Evolutionary conservation across 2,329 filamentous ascomycete genomes (phyloP).

Genomic region (Curvularia hawaiiensis): DNA sequence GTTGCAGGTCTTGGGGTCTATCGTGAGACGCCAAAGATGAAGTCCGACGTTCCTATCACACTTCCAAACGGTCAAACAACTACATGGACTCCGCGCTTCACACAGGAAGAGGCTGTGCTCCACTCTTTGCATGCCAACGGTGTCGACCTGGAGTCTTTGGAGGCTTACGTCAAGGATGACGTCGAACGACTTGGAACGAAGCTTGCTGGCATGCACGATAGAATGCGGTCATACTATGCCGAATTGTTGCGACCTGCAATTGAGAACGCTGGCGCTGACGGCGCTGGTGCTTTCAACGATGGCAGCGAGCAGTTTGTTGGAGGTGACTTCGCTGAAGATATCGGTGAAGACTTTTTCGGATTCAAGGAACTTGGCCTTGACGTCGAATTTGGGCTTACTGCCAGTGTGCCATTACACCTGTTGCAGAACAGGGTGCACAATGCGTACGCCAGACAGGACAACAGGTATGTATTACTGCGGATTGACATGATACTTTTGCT

Average conservation of each 20-base stretch:
- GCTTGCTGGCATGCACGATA: constrained; percentile 83
- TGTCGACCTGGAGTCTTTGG: constrained; percentile 78
- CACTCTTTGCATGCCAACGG: constrained; percentile 87
- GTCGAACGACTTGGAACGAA: constrained; percentile 84
- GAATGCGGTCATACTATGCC: constrained; percentile 91
- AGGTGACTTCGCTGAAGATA: constrained; percentile 96
- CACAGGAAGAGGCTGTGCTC: constrained; percentile 81
- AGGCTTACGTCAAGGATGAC: constrained; percentile 89
- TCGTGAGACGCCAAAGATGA: constrained; percentile 78
- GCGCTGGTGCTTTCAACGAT: constrained; percentile 90
- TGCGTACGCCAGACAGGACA: constrained; percentile 78
- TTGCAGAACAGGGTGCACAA: constrained; percentile 89
- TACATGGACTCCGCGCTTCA: constrained; percentile 71
- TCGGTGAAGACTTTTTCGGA: constrained; percentile 98
- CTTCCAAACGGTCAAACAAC: constrained; percentile 39
- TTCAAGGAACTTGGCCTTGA: constrained; percentile 95
- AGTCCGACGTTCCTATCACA: constrained; percentile 51
- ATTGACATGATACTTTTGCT: constrained; percentile 18
- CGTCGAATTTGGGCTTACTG: constrained; percentile 84
- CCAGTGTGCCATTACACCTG: constrained; percentile 92
- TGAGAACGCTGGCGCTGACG: constrained; percentile 76
- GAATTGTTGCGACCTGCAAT: constrained; percentile 91
- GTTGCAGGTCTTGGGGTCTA: constrained; percentile 80
- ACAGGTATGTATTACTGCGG: constrained; percentile 52
- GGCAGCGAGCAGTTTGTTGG: constrained; percentile 96